phyloP scores from a whole-genome alignment of 2,329 filamentous ascomycete genomes.

The Teratosphaeria nubilosa region DNA sequence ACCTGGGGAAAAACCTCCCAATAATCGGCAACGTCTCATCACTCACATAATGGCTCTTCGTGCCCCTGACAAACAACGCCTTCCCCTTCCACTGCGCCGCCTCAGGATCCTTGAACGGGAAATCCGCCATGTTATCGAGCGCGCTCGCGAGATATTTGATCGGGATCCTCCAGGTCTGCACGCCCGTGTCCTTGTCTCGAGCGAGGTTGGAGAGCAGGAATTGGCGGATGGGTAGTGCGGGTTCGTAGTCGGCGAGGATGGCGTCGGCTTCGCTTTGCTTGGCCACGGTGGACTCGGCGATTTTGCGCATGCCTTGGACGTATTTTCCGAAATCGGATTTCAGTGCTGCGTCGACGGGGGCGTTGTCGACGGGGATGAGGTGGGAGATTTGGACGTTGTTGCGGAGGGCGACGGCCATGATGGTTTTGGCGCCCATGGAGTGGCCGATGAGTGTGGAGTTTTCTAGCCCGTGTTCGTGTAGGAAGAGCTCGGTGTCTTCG shows the following conservation, averaged over 20 bases:
- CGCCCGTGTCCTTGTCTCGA: slow-evolving; percentile 41
- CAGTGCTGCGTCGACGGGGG: slow-evolving; percentile 70
- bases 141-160: slow-evolving; percentile 57
- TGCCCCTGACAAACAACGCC: slow-evolving; percentile 71
- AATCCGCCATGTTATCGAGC: slow-evolving; percentile 72
- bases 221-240: slow-evolving; percentile 68
- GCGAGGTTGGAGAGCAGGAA: slow-evolving; percentile 84
- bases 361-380: slow-evolving; percentile 82
- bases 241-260: slow-evolving; percentile 66
- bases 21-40: slow-evolving; percentile 73
- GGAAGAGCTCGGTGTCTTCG: slow-evolving; percentile 70
- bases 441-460: slow-evolving; percentile 77
- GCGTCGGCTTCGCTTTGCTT: slow-evolving; percentile 69
- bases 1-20: slow-evolving; percentile 72
- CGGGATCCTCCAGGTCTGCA: slow-evolving; percentile 67
- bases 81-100: slow-evolving; percentile 61
- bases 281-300: slow-evolving; percentile 58
- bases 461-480: slow-evolving; percentile 58
- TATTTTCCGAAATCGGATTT: slow-evolving; percentile 68
- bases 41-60: slow-evolving; percentile 65
- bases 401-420: slow-evolving; percentile 74
- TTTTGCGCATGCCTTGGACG: slow-evolving; percentile 70
- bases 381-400: slow-evolving; percentile 57
- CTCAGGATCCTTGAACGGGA: slow-evolving; percentile 71
- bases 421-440: slow-evolving; percentile 93